Conservation (phyloP, 2,329 filamentous ascomycete species). For the Capronia americana region DNA sequence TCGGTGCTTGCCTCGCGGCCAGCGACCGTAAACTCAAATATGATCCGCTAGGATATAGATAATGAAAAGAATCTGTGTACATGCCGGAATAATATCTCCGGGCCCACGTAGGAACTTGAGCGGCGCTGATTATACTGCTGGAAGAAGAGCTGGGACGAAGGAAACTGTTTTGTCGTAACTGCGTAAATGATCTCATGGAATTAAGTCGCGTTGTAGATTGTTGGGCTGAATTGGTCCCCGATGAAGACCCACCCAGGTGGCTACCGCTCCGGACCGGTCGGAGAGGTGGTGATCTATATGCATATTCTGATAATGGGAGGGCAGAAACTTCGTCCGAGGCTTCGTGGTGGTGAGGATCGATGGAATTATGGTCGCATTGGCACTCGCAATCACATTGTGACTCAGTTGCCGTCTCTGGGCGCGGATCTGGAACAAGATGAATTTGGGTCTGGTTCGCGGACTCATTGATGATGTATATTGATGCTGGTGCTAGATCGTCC, state of each 20-base stretch:
- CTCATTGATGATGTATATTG: conserved; percentile 35
- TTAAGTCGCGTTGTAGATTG: conserved; percentile 32
- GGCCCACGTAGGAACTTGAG: conserved; percentile 54
- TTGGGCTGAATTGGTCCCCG: conserved; percentile 29
- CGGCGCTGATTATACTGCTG: conserved; percentile 50
- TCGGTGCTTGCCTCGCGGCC: conserved; percentile 17
- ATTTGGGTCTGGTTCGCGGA: conserved; percentile 35
- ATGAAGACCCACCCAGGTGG: conserved; percentile 21
- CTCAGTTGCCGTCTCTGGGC: conserved; percentile 20
- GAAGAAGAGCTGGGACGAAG: conserved; percentile 48
- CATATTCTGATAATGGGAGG: conserved; percentile 33
- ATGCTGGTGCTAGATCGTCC: conserved; percentile 35
- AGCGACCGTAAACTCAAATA: conserved; percentile 28
- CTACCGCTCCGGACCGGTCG: conserved; percentile 31
- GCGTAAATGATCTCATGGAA: conserved; percentile 38
- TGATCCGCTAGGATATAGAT: conserved; percentile 34
- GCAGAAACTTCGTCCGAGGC: conserved; percentile 40
- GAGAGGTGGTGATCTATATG: conserved; percentile 35
- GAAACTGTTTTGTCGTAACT: conserved; percentile 45
- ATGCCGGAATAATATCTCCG: conserved; percentile 67
- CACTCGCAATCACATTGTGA: conserved; percentile 22
- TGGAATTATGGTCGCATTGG: conserved; percentile 1
- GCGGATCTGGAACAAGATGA: conserved; percentile 32
- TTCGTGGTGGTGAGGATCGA: conserved; percentile 32
- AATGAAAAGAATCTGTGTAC: conserved; percentile 38